These are phyloP conservation scores for Penicillium cinerascens DNA, from an alignment of 495 filamentous ascomycete genomes.

Conservation along the genomic window DNA sequence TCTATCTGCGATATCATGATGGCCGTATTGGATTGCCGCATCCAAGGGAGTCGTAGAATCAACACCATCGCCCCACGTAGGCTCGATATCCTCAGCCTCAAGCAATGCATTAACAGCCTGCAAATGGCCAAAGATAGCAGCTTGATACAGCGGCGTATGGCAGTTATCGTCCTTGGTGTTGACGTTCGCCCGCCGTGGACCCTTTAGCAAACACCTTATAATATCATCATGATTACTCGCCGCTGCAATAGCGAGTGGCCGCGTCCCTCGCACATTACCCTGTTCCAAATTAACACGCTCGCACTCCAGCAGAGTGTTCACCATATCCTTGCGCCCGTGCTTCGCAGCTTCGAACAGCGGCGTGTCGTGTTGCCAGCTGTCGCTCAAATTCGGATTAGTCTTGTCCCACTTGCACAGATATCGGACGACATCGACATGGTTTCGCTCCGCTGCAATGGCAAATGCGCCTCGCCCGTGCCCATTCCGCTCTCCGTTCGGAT, in stretches of 20 bases:
- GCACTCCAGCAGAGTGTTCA: constrained; percentile 11
- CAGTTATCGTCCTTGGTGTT: constrained; percentile 18
- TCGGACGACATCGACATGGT: constrained; percentile 13
- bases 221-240: constrained; percentile 3
- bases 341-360: constrained; percentile 20
- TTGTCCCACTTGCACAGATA: constrained; percentile 17
- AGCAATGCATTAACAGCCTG: constrained; percentile 18
- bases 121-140: constrained; percentile 14
- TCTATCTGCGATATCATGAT: neutral
- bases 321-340: constrained; percentile 12
- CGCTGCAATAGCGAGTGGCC: constrained; percentile 17
- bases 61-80: neutral
- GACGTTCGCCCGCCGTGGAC: constrained; percentile 8
- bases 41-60: constrained; percentile 7
- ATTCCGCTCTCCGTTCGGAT: constrained; percentile 15
- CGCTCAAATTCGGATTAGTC: constrained; percentile 22
- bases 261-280: constrained; percentile 16
- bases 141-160: constrained; percentile 19
- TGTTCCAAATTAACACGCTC: constrained; percentile 19
- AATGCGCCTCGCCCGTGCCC: constrained; percentile 20
- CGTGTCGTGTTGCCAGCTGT: constrained; percentile 18
- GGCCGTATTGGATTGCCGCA: neutral
- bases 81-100: constrained; percentile 10
- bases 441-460: constrained; percentile 15
- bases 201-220: constrained; percentile 10